Evolutionary conservation across 129 eudicot species (phyloP), one percentile per base, ranked within the genome.

Genomic region (Pseudognaphalium luteoalbum): DNA sequence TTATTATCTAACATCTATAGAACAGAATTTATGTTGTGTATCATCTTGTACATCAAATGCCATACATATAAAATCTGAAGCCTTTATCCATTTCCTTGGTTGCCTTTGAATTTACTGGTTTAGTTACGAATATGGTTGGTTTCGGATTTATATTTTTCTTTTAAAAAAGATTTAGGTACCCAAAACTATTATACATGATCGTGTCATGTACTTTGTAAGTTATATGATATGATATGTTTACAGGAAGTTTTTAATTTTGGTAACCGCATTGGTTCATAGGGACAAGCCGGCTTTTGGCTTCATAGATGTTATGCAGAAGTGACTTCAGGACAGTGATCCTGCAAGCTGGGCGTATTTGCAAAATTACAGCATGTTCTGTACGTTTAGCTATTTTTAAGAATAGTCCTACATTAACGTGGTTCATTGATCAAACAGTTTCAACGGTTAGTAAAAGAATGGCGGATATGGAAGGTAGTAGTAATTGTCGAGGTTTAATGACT

Each of bases 391-490:
- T 20, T 66, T 34, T 47, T 7, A 30, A 57, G 47, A 83, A 52
- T 61, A 75, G 70, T 64, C 70, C 42, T 60, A 28, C 76, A 44
- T 41, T 76, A 59, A 75, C 72, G 17, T 71, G 64, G 83, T 65
- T 71, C 73, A 71, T 70, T 75, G 74, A 76, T 86, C 64, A 73
- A 47, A 73, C 78, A 70, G 51, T 60, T 73, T 66, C 81, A 12
- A 33, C 68, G 54, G 67, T 68, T 14, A 81, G 82, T 77, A 86
- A 85, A 72, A 92, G 83, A 90, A 54, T 85, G 91, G 87, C 83
- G 84, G 94, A 85, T 85, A 78, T 79, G 7, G 70, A 83, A 79
- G 84, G 86, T 34, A 33, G 80, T 37, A 80, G 84, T 5, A 78
- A 62, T 47, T 14, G n/a, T 29, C 76, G 76, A 25, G 81, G 86